phyloP scores from a whole-genome alignment of 2,329 filamentous ascomycete genomes.

The Aspergillus ibericus region DNA sequence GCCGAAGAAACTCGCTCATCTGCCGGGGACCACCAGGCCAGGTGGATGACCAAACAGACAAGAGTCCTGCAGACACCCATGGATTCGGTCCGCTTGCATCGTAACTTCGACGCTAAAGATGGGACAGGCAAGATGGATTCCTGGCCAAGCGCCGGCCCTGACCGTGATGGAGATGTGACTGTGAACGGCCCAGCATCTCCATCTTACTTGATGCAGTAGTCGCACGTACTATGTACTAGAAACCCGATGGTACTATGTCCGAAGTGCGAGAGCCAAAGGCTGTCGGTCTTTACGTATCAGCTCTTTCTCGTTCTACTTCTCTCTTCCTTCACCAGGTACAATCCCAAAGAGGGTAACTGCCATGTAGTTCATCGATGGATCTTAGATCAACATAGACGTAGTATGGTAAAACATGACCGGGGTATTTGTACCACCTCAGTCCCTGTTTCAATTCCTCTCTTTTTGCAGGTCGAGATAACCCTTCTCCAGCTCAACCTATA shows the following conservation, averaged over 20 bases:
- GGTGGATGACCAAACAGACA: not conserved
- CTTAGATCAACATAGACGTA: not conserved
- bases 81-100: not conserved
- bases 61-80: not conserved
- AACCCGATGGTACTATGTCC: too few relatives aligned
- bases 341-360: not conserved
- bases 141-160: conserved; percentile 2
- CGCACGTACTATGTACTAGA: not conserved
- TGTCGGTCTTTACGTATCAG: too few relatives aligned
- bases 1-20: not conserved
- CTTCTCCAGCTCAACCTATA: not conserved
- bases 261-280: too few relatives aligned
- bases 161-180: conserved; percentile 3
- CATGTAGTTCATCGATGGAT: not conserved
- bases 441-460: not conserved
- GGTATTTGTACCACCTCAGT: conserved; percentile 18
- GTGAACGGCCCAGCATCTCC: not conserved
- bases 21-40: not conserved
- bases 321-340: not conserved
- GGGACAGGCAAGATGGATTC: not conserved
- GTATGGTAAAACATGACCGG: not conserved
- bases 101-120: not conserved
- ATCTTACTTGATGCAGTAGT: not conserved
- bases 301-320: not conserved
- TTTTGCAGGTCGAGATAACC: not conserved